Percentiles rank a stretch among this genome's conserved stretches.
phyloP scores from a whole-genome alignment of 176 grass and related monocot species.

The Carex myosuroides region DNA sequence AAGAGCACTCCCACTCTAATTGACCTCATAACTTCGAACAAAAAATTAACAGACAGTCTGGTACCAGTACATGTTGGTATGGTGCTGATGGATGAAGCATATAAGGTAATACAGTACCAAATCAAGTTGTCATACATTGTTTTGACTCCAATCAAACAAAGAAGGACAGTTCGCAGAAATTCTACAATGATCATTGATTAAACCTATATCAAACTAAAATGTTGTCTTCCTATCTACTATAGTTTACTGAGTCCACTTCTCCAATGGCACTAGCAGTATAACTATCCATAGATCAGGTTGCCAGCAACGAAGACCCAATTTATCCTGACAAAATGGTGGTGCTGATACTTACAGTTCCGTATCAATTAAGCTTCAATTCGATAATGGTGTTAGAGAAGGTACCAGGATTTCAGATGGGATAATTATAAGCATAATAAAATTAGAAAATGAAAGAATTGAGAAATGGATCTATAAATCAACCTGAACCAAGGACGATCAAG shows the following conservation, averaged over 20 bases:
- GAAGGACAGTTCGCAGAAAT: background rate
- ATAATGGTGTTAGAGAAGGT: background rate
- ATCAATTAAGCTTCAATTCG: background rate
- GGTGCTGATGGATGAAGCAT: background rate
- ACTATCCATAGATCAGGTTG: background rate
- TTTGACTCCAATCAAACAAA: background rate
- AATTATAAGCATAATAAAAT: background rate
- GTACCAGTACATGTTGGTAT: background rate
- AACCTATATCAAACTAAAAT: background rate
- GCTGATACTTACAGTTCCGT: background rate
- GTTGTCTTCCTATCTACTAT: background rate
- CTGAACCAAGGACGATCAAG: conserved; percentile 52
- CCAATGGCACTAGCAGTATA: background rate
- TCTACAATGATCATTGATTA: background rate
- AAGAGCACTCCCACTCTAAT: background rate
- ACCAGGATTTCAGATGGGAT: background rate
- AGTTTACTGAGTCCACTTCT: background rate
- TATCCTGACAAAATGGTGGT: background rate
- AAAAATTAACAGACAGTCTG: background rate
- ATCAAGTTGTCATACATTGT: background rate
- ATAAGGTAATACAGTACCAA: background rate
- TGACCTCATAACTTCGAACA: background rate
- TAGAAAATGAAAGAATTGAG: background rate
- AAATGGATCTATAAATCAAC: conserved; percentile 24
- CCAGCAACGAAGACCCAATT: background rate